Evolutionary conservation across 805 yeast genomes (phyloP), one percentile per base, ranked within the genome.

Genomic region (Ogataea paradorogensis): DNA sequence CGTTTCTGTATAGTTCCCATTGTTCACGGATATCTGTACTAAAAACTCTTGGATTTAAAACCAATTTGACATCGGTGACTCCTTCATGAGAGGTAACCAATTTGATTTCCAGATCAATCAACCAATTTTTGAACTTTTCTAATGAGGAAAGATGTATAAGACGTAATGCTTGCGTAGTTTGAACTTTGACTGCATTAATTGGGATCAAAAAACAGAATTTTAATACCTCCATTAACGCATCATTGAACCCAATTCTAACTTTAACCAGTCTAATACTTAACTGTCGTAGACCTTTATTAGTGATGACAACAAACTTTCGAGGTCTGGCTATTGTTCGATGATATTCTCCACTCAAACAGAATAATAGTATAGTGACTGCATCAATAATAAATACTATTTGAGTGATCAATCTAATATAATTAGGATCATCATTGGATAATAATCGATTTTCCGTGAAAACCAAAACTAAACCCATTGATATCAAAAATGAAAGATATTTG

Each of bases 1-100:
- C 97, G 50, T 85, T 86, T 44, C 99, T 66, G 55, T 90, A 91
- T 28, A 88, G 62, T 55, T 91, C 99, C 98, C 99, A 91, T 8
- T 88, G 90, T 59, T 90, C 96, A 47, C 96, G 73, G 6, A 84
- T 77, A 34, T 84, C 90, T 0, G 93, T 80, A 44, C 78, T 78
- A 62, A 91, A 93, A 1, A 82, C 81, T 35, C 96, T 69, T 3
- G 97, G 84, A 42, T 83, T 82, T 40, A 93, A 67, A 8, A 87
- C 84, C 7, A 93, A 59, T 58, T 89, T 90, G 9, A 90, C 88
- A 49, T 85, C 88, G 18, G 76, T 74, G 7, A 84, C 80, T 0
- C 95, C 95, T n/a, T 76, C 70, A 45, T 83, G 63, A 4, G 74
- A 62, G 33, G 53, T 46, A n/a, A 44, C 48, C 26, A 50, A 43